A percentile compares a stretch with the other conserved stretches of the same genome.
These are phyloP conservation scores for Lasiosphaeria ovina DNA, from an alignment of 495 filamentous ascomycete species.

Conservation along the genomic window DNA sequence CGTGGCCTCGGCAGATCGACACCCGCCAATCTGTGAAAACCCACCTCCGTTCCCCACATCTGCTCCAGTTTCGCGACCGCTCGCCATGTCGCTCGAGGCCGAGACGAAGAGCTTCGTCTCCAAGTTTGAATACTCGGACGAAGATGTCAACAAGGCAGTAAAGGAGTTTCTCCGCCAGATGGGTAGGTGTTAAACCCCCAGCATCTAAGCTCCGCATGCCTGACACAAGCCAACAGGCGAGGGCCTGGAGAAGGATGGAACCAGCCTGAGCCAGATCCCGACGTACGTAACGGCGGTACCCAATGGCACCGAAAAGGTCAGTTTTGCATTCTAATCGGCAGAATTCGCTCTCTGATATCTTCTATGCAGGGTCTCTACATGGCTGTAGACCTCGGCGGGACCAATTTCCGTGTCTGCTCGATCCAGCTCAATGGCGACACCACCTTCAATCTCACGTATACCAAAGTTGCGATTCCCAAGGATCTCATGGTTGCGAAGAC, in stretches of 20 bases:
- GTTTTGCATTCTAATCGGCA: conserved; percentile 7
- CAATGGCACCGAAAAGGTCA: conserved; percentile 93
- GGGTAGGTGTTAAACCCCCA: conserved; percentile 48
- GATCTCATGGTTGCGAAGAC: conserved; percentile 88
- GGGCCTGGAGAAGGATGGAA: conserved; percentile 74
- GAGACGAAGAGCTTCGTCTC: conserved; percentile 75
- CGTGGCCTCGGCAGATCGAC: conserved; percentile 21
- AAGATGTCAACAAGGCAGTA: conserved; percentile 75
- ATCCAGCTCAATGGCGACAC: conserved; percentile 87
- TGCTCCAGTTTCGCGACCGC: conserved; percentile 45
- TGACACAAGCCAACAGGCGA: conserved; percentile 51
- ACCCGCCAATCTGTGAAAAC: conserved; percentile 42
- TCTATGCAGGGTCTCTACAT: conserved; percentile 79
- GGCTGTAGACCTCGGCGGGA: conserved; percentile 94
- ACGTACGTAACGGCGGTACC: conserved; percentile 94
- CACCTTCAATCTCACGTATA: conserved; percentile 87
- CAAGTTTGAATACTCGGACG: conserved; percentile 82
- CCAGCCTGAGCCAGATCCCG: conserved; percentile 89
- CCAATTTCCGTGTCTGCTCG: conserved; percentile 97
- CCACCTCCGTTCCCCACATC: conserved; percentile 47
- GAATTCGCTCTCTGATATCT: conserved; percentile 9
- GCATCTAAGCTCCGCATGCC: background rate
- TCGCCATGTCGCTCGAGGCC: conserved; percentile 60
- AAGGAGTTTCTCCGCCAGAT: conserved; percentile 83
- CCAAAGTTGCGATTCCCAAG: conserved; percentile 85